Conservation (phyloP, 2,329 filamentous ascomycete species). For the Sarocladium oryzae region DNA sequence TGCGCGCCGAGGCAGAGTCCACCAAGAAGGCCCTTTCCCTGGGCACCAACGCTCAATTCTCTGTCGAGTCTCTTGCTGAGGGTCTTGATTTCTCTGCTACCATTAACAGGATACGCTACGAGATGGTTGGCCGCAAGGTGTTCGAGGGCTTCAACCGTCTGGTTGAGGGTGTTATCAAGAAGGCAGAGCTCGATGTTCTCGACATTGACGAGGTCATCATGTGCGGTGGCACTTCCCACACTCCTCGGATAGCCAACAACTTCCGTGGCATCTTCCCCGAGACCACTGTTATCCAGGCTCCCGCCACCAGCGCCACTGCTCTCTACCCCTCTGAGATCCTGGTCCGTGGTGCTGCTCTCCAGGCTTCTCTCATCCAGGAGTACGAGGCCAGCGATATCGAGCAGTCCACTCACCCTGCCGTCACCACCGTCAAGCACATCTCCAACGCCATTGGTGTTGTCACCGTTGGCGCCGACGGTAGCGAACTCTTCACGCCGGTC, state of each 20-base stretch:
- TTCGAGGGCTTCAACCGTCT: constrained; percentile 84
- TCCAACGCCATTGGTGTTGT: constrained; percentile 83
- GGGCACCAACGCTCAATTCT: constrained; percentile 83
- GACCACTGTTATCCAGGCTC: constrained; percentile 71
- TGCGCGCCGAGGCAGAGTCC: constrained; percentile 84
- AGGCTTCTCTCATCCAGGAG: constrained; percentile 89
- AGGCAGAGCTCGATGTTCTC: constrained; percentile 84
- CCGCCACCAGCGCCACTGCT: constrained; percentile 67
- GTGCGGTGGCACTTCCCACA: constrained; percentile 86
- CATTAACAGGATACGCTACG: constrained; percentile 89
- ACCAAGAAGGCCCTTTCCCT: constrained; percentile 90
- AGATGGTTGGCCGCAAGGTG: constrained; percentile 79
- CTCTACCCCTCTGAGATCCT: constrained; percentile 92
- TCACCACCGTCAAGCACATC: constrained; percentile 90
- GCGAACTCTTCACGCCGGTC: constrained; percentile 72
- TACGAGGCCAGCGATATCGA: constrained; percentile 92
- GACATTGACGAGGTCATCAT: constrained; percentile 95
- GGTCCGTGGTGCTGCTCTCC: constrained; percentile 86
- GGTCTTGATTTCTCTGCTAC: constrained; percentile 88
- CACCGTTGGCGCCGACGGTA: constrained; percentile 50
- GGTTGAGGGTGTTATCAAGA: constrained; percentile 78
- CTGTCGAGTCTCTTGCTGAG: constrained; percentile 82
- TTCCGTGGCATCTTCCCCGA: constrained; percentile 74
- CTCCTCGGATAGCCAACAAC: constrained; percentile 83
- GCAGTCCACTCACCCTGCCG: constrained; percentile 90